Percentiles rank a stretch among this genome's conserved stretches.
phyloP scores from a whole-genome alignment of 2,329 filamentous ascomycete genomes.

The Xylaria sp. region DNA sequence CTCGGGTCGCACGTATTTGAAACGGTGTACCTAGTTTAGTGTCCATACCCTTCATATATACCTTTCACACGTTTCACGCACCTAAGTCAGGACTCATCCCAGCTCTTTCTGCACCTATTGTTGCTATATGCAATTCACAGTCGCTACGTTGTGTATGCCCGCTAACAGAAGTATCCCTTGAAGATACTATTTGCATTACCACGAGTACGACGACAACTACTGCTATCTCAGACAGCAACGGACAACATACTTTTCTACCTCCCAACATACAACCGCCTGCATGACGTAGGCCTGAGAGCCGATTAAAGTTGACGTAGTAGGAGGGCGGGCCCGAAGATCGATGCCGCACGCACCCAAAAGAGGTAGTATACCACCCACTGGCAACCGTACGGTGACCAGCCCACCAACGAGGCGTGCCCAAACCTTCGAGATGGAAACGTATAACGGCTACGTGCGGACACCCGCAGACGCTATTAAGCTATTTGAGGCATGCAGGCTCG shows the following conservation, averaged over 20 bases:
- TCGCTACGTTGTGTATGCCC: too few species aligned
- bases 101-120: too few species aligned
- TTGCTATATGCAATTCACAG: neutral
- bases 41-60: too few species aligned
- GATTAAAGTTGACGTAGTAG: slow-evolving; percentile 38
- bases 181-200: neutral
- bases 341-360: slow-evolving; percentile 15
- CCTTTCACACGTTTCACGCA: too few species aligned
- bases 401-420: neutral
- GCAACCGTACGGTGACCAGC: neutral
- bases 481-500: slow-evolving; percentile 95
- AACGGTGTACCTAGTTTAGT: too few species aligned
- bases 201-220: neutral
- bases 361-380: slow-evolving; percentile 8
- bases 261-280: slow-evolving; percentile 26
- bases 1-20: too few species aligned
- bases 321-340: slow-evolving; percentile 35
- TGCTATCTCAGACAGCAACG: neutral
- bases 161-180: neutral
- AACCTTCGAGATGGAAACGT: slow-evolving; percentile 83
- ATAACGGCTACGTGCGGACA: slow-evolving; percentile 93
- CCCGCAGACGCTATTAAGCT: slow-evolving; percentile 95
- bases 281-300: slow-evolving; percentile 38
- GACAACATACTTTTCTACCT: too few species aligned
- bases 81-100: too few species aligned